Base-by-base conservation (phyloP, 805 yeast species). In the Suhomyces vadensis region DNA sequence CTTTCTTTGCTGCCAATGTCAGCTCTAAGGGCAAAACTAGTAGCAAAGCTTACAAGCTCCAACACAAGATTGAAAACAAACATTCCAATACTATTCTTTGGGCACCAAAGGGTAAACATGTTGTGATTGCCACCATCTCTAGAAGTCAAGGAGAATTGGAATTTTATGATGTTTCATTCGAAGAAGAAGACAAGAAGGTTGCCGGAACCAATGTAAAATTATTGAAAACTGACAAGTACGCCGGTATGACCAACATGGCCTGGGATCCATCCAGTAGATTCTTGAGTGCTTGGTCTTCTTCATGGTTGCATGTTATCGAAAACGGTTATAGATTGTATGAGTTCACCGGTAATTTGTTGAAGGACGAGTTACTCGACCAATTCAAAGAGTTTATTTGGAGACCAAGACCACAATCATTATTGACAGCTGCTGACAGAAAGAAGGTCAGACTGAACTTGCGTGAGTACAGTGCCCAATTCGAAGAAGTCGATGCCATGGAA, bases 191-290 rank as follows among this genome's bases (percentile, higher is more conserved):
- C 48, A 69, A 69, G 52, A 69, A 67, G 50, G 81, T 77, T 43
- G 79, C 78, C 25, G 66, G 72, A 13, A 80, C 83, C 35, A 79
- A 79, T 52, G 74, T 85, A 49, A 81, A 81, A 61, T 75, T 77
- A 56, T 69, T 92, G 51, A 81, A 78, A 47, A 69, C 77, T 29
- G 83, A 82, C 51, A 82, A 80, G 55, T 86, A 76, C 60, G 75
- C 79, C 43, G 95, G 96, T 50, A 78, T 90, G 69, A 85, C 96
- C 40, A 87, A 85, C 62, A 61, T 90, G 49, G 74, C 82, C 42
- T 94, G 99, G 99, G 99, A 94, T 67, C 92, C 96, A 46, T 85
- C 96, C 41, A 99, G 99, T 55, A 80, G 98, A 69, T 90, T 76
- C 64, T 74, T 92, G 42, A 85, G 92, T 39, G 87, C 85, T 14